Evolutionary conservation across 75 land plant species (phyloP).

Genomic region (Ceratopteris richardii): DNA sequence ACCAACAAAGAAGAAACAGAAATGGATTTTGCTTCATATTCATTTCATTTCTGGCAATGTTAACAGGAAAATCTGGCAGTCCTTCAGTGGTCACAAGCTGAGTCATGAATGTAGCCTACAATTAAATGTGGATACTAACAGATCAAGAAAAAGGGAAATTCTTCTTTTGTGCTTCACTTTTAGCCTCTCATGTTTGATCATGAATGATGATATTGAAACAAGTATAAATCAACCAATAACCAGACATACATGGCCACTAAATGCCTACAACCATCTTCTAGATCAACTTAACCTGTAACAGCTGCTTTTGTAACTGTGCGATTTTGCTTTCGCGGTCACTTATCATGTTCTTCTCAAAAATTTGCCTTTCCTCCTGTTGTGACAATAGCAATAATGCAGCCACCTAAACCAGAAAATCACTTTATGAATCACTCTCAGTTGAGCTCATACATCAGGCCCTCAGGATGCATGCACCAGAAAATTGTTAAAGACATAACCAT

Average conservation of each 20-base stretch:
- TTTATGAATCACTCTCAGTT: neutral
- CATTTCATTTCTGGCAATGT: too few species aligned
- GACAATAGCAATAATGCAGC: conserved; percentile 71
- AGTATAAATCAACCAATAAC: too few species aligned
- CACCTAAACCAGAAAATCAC: conserved; percentile 63
- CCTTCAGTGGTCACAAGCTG: too few species aligned
- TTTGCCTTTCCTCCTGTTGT: conserved; percentile 90
- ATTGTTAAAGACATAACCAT: neutral
- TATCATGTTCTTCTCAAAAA: conserved; percentile 63
- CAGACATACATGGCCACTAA: too few species aligned
- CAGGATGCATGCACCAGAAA: neutral
- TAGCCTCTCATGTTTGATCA: too few species aligned
- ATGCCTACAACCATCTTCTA: neutral
- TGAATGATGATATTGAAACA: too few species aligned
- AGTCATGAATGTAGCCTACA: neutral
- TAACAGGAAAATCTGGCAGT: too few species aligned
- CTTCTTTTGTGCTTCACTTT: too few species aligned
- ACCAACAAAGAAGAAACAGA: too few species aligned
- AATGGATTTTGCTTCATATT: too few species aligned
- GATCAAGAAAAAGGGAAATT: too few species aligned
- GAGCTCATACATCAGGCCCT: neutral
- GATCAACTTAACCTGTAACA: conserved; percentile 58
- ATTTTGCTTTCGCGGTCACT: conserved; percentile 61
- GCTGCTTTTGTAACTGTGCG: conserved; percentile 66
- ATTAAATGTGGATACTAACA: too few species aligned